These are phyloP conservation scores for Backusella luteola DNA, from an alignment of 192 early-diverging fungal species.

Conservation along the genomic window DNA sequence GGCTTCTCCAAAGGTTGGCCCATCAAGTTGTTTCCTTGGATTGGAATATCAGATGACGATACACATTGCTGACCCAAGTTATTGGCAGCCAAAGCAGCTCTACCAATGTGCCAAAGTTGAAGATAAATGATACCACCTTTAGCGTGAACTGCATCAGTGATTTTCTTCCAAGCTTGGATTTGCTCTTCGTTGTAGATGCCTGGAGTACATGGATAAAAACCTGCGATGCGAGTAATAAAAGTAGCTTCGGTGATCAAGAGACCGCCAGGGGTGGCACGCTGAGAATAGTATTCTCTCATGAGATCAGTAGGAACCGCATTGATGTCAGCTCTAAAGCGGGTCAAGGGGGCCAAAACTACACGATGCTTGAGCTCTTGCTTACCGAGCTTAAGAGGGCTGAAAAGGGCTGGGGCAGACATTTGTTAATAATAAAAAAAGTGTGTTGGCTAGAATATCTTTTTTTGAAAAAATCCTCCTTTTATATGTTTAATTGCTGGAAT, in stretches of 20 bases:
- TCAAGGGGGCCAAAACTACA: slow-evolving; percentile 19
- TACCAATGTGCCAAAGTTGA: slow-evolving; percentile 51
- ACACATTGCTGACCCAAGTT: slow-evolving; percentile 13
- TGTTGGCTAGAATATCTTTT: background rate
- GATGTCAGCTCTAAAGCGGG: slow-evolving; percentile 15
- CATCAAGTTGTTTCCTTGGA: background rate
- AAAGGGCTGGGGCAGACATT: slow-evolving; percentile 15
- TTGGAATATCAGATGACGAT: slow-evolving; percentile 24
- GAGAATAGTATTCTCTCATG: slow-evolving; percentile 17
- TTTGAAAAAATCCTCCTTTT: background rate
- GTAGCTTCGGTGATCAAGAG: slow-evolving; percentile 15
- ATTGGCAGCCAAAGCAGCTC: background rate
- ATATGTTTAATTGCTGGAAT: background rate
- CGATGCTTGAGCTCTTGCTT: slow-evolving; percentile 10
- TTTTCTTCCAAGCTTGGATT: slow-evolving; percentile 45
- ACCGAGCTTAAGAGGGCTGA: slow-evolving; percentile 24
- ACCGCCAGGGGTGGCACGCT: slow-evolving; percentile 19
- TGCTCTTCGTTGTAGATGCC: slow-evolving; percentile 43
- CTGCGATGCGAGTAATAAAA: background rate
- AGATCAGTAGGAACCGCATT: slow-evolving; percentile 13
- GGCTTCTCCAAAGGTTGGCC: slow-evolving; percentile 19
- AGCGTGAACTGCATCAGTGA: slow-evolving; percentile 54
- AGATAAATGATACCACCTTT: slow-evolving; percentile 53
- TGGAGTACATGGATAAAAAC: slow-evolving; percentile 26
- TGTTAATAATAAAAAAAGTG: background rate